Evolutionary conservation across 345 rosid genomes (phyloP).

Genomic region (Melastoma malabathricum): DNA sequence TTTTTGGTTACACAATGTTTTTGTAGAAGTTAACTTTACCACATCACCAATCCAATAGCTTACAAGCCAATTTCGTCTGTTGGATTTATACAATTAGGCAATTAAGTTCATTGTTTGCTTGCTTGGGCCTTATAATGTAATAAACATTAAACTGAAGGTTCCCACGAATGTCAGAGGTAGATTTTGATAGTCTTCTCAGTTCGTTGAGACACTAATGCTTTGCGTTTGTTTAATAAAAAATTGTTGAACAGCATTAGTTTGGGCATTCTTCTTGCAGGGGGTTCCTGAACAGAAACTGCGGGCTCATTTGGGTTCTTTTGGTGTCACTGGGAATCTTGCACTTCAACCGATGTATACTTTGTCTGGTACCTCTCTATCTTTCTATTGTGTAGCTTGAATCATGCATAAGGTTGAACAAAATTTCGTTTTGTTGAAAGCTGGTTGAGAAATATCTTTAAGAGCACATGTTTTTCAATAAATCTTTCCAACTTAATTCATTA

Average conservation of each 20-base stretch:
- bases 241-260: background rate
- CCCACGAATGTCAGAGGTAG: background rate
- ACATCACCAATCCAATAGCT: no score
- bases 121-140: no score
- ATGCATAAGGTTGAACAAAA: no score
- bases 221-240: background rate
- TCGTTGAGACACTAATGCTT: background rate
- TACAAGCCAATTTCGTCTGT: no score
- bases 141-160: background rate
- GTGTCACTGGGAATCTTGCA: conserved; percentile 96
- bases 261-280: conserved; percentile 40
- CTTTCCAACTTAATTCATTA: no score
- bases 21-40: no score
- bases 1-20: no score
- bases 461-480: no score
- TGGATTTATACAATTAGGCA: no score
- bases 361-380: conserved; percentile 44
- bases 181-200: background rate
- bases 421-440: no score
- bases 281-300: conserved; percentile 96
- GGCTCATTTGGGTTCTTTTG: conserved; percentile 87
- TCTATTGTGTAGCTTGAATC: background rate
- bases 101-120: no score
- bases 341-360: conserved; percentile 98
- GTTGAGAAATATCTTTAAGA: no score